phyloP scores from a whole-genome alignment of 1,139 yeast species.

The Debaryomycetaceae sp. region DNA sequence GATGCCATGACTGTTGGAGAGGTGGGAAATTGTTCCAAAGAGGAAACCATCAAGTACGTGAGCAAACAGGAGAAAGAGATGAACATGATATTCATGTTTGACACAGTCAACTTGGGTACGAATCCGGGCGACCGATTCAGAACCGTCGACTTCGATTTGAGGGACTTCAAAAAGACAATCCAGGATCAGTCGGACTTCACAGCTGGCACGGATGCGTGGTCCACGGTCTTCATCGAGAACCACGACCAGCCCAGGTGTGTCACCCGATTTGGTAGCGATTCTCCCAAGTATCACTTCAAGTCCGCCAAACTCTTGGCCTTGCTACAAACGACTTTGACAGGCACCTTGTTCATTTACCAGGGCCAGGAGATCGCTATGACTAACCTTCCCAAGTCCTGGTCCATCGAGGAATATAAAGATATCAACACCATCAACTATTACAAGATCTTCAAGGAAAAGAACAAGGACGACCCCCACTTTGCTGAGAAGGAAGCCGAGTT shows the following conservation, averaged over 20 bases:
- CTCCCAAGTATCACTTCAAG: slow-evolving; percentile 26
- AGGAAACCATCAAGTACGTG: slow-evolving; percentile 44
- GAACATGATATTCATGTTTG: slow-evolving; percentile 51
- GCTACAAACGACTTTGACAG: slow-evolving; percentile 47
- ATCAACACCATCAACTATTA: slow-evolving; percentile 46
- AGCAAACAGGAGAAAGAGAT: slow-evolving; percentile 48
- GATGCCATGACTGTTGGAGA: slow-evolving; percentile 60
- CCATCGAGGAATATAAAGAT: slow-evolving; percentile 49
- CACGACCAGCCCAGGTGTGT: slow-evolving; percentile 58
- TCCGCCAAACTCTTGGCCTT: slow-evolving; percentile 50
- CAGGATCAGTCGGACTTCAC: slow-evolving; percentile 32
- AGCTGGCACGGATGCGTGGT: slow-evolving; percentile 56
- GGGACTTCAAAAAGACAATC: slow-evolving; percentile 43
- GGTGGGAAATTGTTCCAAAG: slow-evolving; percentile 41
- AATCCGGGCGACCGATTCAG: slow-evolving; percentile 30
- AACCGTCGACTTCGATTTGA: slow-evolving; percentile 30
- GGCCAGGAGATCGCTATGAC: slow-evolving; percentile 62
- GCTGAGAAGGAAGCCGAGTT: slow-evolving; percentile 25
- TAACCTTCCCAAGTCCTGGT: slow-evolving; percentile 46
- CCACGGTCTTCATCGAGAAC: slow-evolving; percentile 54
- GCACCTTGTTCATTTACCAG: slow-evolving; percentile 56
- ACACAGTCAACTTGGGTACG: slow-evolving; percentile 44
- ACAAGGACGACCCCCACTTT: slow-evolving; percentile 26
- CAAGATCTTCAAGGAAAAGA: slow-evolving; percentile 26
- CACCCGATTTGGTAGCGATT: slow-evolving; percentile 48